Percentiles rank a stretch among this genome's conserved stretches.
phyloP scores from a whole-genome alignment of 768 basidiomycete species.

The Trametes gibbosa region DNA sequence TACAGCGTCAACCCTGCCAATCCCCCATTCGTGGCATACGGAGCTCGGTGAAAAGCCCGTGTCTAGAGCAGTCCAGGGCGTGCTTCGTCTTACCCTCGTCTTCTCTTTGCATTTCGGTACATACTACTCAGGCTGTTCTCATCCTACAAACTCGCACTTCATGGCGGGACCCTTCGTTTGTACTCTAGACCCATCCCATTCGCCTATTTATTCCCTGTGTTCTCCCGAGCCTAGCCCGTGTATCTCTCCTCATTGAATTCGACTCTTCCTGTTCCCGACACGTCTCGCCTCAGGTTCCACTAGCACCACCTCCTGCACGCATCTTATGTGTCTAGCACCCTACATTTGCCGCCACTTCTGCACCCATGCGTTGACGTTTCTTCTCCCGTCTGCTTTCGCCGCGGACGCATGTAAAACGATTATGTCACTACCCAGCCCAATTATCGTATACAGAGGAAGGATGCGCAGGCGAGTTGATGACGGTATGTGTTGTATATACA shows the following conservation, averaged over 20 bases:
- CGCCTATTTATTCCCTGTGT: neutral
- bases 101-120: neutral
- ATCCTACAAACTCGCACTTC: neutral
- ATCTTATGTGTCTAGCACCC: neutral
- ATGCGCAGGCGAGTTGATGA: neutral
- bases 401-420: constrained; percentile 2
- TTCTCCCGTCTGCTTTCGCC: neutral
- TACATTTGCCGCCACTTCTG: neutral
- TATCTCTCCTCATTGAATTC: neutral
- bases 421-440: constrained; percentile 9
- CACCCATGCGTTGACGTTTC: neutral
- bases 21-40: constrained; percentile 3
- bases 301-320: neutral
- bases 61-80: neutral
- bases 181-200: neutral
- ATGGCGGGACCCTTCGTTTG: neutral
- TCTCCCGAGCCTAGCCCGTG: neutral
- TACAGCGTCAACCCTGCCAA: constrained; percentile 11
- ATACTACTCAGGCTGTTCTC: neutral
- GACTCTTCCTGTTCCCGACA: neutral
- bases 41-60: constrained; percentile 4
- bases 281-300: neutral
- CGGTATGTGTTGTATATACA: constrained; percentile 9
- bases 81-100: neutral
- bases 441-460: constrained; percentile 1